These are phyloP conservation scores for Populus ilicifolia DNA, from an alignment of 345 rosid genomes.

Conservation along the genomic window DNA sequence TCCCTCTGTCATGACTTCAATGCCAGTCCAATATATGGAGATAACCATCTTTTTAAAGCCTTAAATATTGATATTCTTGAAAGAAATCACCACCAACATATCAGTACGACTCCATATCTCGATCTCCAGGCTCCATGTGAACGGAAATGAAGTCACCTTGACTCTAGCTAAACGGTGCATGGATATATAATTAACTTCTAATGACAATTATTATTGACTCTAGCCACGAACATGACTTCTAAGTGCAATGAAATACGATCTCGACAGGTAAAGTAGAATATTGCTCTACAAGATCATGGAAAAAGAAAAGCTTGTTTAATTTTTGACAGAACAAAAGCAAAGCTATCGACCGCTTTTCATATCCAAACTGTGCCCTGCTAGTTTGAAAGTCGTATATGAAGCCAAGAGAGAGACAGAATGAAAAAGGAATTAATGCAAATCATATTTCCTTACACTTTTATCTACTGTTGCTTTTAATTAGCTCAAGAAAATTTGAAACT, in stretches of 20 bases:
- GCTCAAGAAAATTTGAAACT: no score
- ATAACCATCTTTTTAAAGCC: background rate
- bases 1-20: background rate
- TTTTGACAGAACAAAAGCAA: background rate
- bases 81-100: no score
- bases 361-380: no score
- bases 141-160: background rate
- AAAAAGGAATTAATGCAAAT: background rate
- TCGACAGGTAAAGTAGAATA: background rate
- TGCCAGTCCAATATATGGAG: no score
- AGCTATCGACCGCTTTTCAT: background rate
- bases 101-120: no score
- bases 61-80: no score
- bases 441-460: background rate
- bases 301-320: background rate
- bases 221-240: no score
- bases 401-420: background rate
- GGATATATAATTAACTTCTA: no score
- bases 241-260: no score
- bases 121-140: background rate
- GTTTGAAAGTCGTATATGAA: no score
- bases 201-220: no score
- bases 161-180: background rate
- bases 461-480: no score
- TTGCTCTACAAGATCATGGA: background rate